These are phyloP conservation scores for Hypomontagnella monticulosa DNA, from an alignment of 495 filamentous ascomycete genomes.

Conservation along the genomic window DNA sequence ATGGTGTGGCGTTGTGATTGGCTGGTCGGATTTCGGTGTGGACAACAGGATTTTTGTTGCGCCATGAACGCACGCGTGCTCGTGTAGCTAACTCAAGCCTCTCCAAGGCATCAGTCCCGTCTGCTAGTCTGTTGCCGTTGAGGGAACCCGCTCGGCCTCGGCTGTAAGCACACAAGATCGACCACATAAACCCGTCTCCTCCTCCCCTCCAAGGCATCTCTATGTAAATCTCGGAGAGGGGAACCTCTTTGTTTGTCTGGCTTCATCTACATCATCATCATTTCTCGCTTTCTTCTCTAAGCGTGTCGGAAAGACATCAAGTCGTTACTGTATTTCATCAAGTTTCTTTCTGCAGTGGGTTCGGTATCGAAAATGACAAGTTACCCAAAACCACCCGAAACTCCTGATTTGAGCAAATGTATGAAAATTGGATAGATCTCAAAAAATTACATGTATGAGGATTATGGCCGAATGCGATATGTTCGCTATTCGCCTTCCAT, in stretches of 20 bases:
- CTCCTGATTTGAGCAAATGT: conserved; percentile 29
- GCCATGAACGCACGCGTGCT: conserved; percentile 25
- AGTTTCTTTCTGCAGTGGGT: conserved; percentile 32
- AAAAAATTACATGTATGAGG: conserved; percentile 23
- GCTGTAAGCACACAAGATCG: conserved; percentile 24
- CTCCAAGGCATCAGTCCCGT: conserved; percentile 22
- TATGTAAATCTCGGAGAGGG: background rate
- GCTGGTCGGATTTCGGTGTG: conserved; percentile 17
- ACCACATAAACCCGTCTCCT: conserved; percentile 23
- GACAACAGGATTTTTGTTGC: conserved; percentile 10
- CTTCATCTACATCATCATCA: conserved; percentile 3
- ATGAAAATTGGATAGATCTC: background rate
- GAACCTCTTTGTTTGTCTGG: background rate
- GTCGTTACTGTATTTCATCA: conserved; percentile 48
- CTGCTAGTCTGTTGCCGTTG: conserved; percentile 4
- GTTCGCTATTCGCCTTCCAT: background rate
- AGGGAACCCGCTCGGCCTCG: conserved; percentile 22
- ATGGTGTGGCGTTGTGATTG: conserved; percentile 20
- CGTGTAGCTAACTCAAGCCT: conserved; percentile 24
- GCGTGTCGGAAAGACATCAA: conserved; percentile 34
- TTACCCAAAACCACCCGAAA: conserved; percentile 33
- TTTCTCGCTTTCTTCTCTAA: conserved; percentile 25
- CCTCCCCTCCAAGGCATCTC: background rate
- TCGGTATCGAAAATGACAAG: conserved; percentile 24
- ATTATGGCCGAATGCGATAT: conserved; percentile 13